A percentile compares a stretch with the other conserved stretches of the same genome.
phyloP scores from a whole-genome alignment of 2,329 filamentous ascomycete species.

The Exophiala spinifera region DNA sequence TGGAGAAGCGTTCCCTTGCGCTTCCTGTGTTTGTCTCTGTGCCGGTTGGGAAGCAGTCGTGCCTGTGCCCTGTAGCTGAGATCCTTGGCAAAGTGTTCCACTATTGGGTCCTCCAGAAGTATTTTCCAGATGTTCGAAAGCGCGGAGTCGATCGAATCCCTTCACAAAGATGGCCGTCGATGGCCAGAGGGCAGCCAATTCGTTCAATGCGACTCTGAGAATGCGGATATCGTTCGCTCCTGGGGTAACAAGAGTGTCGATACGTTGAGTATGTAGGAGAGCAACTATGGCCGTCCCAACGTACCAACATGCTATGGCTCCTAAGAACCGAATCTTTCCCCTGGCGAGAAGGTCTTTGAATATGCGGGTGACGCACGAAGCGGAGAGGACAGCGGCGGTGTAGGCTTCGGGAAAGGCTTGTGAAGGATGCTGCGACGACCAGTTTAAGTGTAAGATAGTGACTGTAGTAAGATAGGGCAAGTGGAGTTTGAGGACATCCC shows the following conservation, averaged over 20 bases:
- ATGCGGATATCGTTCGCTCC: slow-evolving; percentile 37
- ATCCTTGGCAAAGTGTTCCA: not conserved
- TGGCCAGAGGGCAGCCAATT: slow-evolving; percentile 38
- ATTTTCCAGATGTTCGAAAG: slow-evolving; percentile 5
- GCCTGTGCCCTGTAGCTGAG: not conserved
- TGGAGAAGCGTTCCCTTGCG: not conserved
- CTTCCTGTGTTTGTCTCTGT: not conserved
- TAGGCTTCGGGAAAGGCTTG: slow-evolving; percentile 37
- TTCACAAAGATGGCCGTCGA: slow-evolving; percentile 37
- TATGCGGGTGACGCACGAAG: slow-evolving; percentile 40
- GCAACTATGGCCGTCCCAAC: slow-evolving; percentile 43
- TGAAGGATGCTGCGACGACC: slow-evolving; percentile 31
- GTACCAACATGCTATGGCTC: slow-evolving; percentile 47
- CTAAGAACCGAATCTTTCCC: slow-evolving; percentile 41
- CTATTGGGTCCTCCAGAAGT: not conserved
- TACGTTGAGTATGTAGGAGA: slow-evolving; percentile 39
- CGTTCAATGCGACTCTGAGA: slow-evolving; percentile 34
- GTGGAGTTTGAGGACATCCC: slow-evolving; percentile 44
- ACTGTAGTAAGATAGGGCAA: slow-evolving; percentile 44
- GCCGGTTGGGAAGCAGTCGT: not conserved
- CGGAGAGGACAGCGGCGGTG: slow-evolving; percentile 38
- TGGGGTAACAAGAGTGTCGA: slow-evolving; percentile 33
- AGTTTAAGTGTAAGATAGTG: slow-evolving; percentile 40
- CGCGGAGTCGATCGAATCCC: slow-evolving; percentile 33
- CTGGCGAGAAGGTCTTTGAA: slow-evolving; percentile 40